Conservation (phyloP, 345 rosid species). For the Hibiscus trionum region DNA sequence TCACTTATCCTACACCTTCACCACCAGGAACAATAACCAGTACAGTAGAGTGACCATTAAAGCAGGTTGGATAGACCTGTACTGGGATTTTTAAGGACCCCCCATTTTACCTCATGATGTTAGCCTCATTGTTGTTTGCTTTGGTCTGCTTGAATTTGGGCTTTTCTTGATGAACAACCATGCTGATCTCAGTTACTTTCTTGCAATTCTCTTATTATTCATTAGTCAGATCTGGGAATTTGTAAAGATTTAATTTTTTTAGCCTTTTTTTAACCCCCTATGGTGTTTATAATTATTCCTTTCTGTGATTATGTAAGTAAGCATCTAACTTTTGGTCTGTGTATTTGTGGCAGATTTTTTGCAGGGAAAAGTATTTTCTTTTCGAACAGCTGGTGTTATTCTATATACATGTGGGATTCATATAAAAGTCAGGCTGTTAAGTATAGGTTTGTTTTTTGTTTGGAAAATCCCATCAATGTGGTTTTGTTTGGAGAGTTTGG, state of each 20-base stretch:
- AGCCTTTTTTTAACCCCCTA: background rate
- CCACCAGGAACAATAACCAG: background rate
- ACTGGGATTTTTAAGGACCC: conserved; percentile 21
- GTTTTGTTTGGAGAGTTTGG: conserved; percentile 42
- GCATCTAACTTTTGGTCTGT: conserved; percentile 39
- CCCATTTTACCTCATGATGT: conserved; percentile 21
- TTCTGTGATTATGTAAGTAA: conserved; percentile 32
- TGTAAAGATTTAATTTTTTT: conserved; percentile 43
- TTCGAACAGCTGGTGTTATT: conserved; percentile 27
- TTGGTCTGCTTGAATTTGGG: conserved; percentile 38
- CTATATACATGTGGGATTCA: conserved; percentile 28
- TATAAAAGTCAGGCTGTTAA: conserved; percentile 28
- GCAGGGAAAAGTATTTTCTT: conserved; percentile 44
- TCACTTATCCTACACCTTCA: conserved; percentile 14
- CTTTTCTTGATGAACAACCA: conserved; percentile 21
- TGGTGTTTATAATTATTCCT: conserved; percentile 24
- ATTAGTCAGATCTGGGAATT: conserved; percentile 34
- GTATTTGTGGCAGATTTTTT: conserved; percentile 52
- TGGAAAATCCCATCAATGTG: conserved; percentile 40
- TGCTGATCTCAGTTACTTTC: conserved; percentile 19
- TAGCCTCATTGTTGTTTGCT: conserved; percentile 16
- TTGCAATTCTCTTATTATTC: conserved; percentile 23
- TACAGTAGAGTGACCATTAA: conserved; percentile 15
- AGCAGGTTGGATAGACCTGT: conserved; percentile 23
- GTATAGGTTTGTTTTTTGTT: conserved; percentile 20